Base-by-base conservation (phyloP, 192 early-diverging fungal species). In the Entomortierella lignicola region DNA sequence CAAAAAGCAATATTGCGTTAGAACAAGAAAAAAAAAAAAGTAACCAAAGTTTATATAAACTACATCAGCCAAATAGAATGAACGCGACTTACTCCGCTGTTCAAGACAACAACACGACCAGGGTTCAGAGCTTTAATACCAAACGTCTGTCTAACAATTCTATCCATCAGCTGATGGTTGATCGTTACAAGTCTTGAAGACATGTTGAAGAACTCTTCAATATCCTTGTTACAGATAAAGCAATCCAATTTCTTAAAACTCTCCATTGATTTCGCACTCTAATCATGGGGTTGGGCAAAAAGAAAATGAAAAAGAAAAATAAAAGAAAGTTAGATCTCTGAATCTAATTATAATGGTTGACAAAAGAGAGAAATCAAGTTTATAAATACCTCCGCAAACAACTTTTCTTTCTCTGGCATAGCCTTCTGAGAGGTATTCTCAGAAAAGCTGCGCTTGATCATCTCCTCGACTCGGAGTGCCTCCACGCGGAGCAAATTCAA, bases 381-480 rank as follows among this genome's bases (percentile, higher is more conserved):
- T 10, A 10, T 37, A 7, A 10, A 37, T 37, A 89, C 90, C 66
- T 94, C 89, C 27, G 89, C 84, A 65, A 92, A 81, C 42, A 86
- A 68, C 56, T 85, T 87, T 71, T 95, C 86, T 25, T 94, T 89
- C 53, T 96, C 95, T 0, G 96, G 98, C 34, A 97, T 82, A 43
- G 89, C 62, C 59, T 95, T 92, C 85, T 99, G 97, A n/a, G 88
- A 80, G 7, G 80, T 72, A 81, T 95, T 95, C 68, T 98, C 98
- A 5, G 93, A 96, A 90, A 99, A 99, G 82, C 92, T 94, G 41
- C 96, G 92, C 68, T 98, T 97, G 81, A 99, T 98, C 91, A 99
- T 96, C 66, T 99, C 98, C 66, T 99, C 98, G 1, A 98, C 96
- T 52, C 93, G 93, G 27, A 99, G 85, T 17, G 95, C 92, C 71